Base-by-base conservation (phyloP, 495 filamentous ascomycete species). In the Ramalina intermedia region DNA sequence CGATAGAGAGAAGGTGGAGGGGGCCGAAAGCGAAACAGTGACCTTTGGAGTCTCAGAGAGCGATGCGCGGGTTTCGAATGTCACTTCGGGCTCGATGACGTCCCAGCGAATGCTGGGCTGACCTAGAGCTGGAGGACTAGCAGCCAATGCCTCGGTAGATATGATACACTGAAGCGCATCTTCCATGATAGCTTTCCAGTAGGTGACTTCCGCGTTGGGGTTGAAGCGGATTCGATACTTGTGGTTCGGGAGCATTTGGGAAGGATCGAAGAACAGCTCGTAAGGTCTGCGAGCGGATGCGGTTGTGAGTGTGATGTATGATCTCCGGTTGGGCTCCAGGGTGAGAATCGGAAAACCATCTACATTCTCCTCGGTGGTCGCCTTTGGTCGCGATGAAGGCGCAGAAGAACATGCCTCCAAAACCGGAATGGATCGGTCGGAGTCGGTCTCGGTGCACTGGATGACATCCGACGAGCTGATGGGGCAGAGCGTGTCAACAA, bases 161-260 rank as follows among this genome's bases (percentile, higher is more conserved):
- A 33, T 33, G 24, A 1, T 8, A 33, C 1, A 3, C 6, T 33
- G 7, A 13, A 27, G 27, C 18, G 40, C 17, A 17, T 50, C 48
- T 36, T 43, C 48, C 16, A 18, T 42, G 20, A 40, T 41, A 43
- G 39, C 41, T 27, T 3, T 16, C 48, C 48, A 50, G 39, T 50
- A 40, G 38, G 48, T 50, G 48, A 50, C 37, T 23, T 27, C 41
- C 16, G 26, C 39, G 26, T 38, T 42, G 24, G 26, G 38, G 43
- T 43, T 50, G 48, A 50, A 50, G 48, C 40, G 39, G 21, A 50
- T 23, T 29, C 38, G 43, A 43, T 50, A 50, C 16, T 16, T 24
- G 18, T 50, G 48, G 40, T 43, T 24, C 37, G 48, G 39, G 37
- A 42, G 48, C n/a, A 50, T 16, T 17, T 6, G 33, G 24, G 48